These are phyloP conservation scores for Schizothecium vesticola DNA, from an alignment of 495 filamentous ascomycete genomes.

Conservation along the genomic window DNA sequence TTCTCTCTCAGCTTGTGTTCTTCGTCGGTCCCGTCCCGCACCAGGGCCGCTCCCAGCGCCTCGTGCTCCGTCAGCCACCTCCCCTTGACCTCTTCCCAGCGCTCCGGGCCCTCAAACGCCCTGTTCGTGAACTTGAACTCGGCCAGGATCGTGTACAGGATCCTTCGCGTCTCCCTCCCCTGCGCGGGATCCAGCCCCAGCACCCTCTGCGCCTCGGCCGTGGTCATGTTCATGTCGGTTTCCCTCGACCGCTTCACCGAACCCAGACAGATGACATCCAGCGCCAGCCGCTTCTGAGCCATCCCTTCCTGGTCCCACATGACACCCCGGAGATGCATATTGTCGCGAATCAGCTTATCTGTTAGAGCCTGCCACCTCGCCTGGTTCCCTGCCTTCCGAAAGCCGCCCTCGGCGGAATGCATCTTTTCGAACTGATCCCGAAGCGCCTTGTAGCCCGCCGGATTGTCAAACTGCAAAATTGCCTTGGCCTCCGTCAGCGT, in stretches of 20 bases:
- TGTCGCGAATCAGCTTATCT: slow-evolving; percentile 60
- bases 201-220: slow-evolving; percentile 67
- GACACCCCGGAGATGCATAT: slow-evolving; percentile 58
- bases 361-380: slow-evolving; percentile 71
- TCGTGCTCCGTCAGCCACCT: slow-evolving; percentile 59
- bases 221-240: slow-evolving; percentile 52
- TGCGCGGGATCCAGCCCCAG: slow-evolving; percentile 69
- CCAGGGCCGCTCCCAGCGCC: slow-evolving; percentile 53
- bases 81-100: slow-evolving; percentile 65
- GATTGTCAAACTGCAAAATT: slow-evolving; percentile 58
- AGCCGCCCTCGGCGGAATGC: slow-evolving; percentile 57
- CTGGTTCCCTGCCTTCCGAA: slow-evolving; percentile 69
- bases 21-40: slow-evolving; percentile 45
- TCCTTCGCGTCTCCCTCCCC: slow-evolving; percentile 57
- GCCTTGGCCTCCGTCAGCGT: slow-evolving; percentile 75
- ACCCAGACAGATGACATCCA: slow-evolving; percentile 76
- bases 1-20: slow-evolving; percentile 53
- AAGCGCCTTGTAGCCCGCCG: slow-evolving; percentile 53
- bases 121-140: slow-evolving; percentile 69
- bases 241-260: slow-evolving; percentile 75
- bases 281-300: slow-evolving; percentile 46
- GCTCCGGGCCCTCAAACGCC: slow-evolving; percentile 62
- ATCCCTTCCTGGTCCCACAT: slow-evolving; percentile 51
- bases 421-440: slow-evolving; percentile 65
- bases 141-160: slow-evolving; percentile 63